Evolutionary conservation across 169 alveolate species (phyloP), one percentile per base, ranked within the genome.

Genomic region (Theileria orientalis): DNA sequence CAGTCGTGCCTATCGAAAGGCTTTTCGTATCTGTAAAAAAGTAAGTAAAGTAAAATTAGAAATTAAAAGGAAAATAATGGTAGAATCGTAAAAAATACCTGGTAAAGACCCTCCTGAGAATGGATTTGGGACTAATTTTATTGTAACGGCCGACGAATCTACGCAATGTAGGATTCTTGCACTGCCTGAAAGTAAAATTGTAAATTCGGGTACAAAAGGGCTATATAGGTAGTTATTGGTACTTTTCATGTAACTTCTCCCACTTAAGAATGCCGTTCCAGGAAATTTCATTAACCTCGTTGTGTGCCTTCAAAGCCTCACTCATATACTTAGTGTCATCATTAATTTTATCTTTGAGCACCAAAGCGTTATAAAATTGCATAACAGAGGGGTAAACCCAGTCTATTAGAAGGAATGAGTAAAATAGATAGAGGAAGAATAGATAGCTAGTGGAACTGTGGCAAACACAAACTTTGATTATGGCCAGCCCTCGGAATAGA

Each of bases 1-100:
- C 96, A 92, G 71, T 92, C 96, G 68, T 92, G 96, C 13, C 96
- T 86, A 52, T 92, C 96, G 59, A 92, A 92, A 11, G 95, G 95
- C 23, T 54, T 46, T 11, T 92, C 94, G 76, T 57, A 35, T 23
- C 95, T 90, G 83, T 14, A 69, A 13, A 44, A n/a, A 32, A 16
- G 14, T 13, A 33, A 11, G 7, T 11, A 25, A 16, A 14, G 52
- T 29, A 25, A 23, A 8, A 35, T 0, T 16, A 56, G 44, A 33
- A 56, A 63, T 1, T 11, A 1, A 35, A 49, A 13, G 8, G 63
- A 32, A 11, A 9, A 19, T 16, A 67, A 66, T 7, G 3, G 44
- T 25, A 9, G 19, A 1, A 3, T 16, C 2, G 1, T 1, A 13
- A 21, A 11, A 41, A 69, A 16, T 3, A 76, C 85, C 90, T 59